A percentile compares a stretch with the other conserved stretches of the same genome.
These are phyloP conservation scores for Lachancea fermentati DNA, from an alignment of 805 yeast species.

Conservation along the genomic window DNA sequence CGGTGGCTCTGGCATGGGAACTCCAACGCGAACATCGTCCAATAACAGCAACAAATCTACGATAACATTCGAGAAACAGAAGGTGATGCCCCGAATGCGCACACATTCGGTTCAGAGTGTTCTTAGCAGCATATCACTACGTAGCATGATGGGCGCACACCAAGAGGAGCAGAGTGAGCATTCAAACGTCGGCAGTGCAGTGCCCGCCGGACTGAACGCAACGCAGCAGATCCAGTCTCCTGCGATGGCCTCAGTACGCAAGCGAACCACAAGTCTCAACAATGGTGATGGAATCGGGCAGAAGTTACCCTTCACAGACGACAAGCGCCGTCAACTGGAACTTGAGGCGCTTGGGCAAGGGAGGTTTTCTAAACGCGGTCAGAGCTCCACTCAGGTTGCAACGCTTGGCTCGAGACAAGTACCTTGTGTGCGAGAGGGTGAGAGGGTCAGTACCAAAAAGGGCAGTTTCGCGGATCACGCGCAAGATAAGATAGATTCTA, in stretches of 20 bases:
- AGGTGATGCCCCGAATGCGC: slow-evolving; percentile 51
- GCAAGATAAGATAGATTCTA: background rate
- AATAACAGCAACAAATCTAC: slow-evolving; percentile 15
- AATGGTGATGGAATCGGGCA: slow-evolving; percentile 26
- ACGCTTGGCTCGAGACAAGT: background rate
- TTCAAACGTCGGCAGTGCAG: slow-evolving; percentile 8
- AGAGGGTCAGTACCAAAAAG: background rate
- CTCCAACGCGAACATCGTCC: slow-evolving; percentile 7
- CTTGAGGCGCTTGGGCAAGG: background rate
- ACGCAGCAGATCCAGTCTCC: slow-evolving; percentile 39
- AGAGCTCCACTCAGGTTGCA: background rate
- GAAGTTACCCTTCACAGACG: slow-evolving; percentile 34
- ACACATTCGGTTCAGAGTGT: slow-evolving; percentile 39
- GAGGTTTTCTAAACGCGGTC: background rate
- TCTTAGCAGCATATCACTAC: slow-evolving; percentile 54
- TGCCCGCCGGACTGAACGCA: slow-evolving; percentile 11
- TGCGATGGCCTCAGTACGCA: slow-evolving; percentile 31
- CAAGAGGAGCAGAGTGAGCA: slow-evolving; percentile 45
- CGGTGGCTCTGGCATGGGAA: slow-evolving; percentile 7
- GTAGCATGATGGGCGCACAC: slow-evolving; percentile 58
- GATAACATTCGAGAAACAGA: slow-evolving; percentile 44
- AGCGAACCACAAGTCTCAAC: slow-evolving; percentile 8
- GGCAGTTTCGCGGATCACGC: background rate
- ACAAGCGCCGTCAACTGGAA: slow-evolving; percentile 14
- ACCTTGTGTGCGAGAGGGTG: background rate